These are phyloP conservation scores for Priceomyces castillae DNA, from an alignment of 805 yeast genomes.

Conservation along the genomic window DNA sequence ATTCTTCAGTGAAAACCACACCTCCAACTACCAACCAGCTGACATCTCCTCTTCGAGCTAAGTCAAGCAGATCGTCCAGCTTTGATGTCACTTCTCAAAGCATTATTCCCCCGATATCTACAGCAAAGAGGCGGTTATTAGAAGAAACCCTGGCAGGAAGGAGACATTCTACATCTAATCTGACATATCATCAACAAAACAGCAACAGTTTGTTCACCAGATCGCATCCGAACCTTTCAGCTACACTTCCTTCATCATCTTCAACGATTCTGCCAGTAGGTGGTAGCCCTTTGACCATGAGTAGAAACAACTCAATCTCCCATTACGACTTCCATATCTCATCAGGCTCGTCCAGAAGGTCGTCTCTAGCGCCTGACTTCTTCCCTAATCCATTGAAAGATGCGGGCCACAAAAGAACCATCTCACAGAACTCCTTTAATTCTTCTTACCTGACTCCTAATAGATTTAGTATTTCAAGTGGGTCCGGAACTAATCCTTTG, in stretches of 20 bases:
- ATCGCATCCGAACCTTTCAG: conserved; percentile 21
- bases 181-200: conserved; percentile 11
- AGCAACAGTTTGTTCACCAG: conserved; percentile 5
- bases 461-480: conserved; percentile 22
- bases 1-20: conserved; percentile 3
- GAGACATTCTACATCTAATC: conserved; percentile 27
- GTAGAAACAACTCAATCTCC: conserved; percentile 41
- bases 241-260: conserved; percentile 13
- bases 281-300: conserved; percentile 28
- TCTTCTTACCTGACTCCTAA: conserved; percentile 26
- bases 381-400: conserved; percentile 39
- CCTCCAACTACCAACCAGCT: conserved; percentile 1
- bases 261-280: no score
- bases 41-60: conserved; percentile 7
- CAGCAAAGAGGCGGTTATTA: conserved; percentile 26
- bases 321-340: conserved; percentile 29
- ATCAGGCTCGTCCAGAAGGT: conserved; percentile 36
- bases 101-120: conserved; percentile 18
- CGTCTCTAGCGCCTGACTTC: conserved; percentile 44
- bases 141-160: conserved; percentile 22
- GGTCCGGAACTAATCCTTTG: conserved; percentile 10
- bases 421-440: conserved; percentile 30
- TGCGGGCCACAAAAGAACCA: conserved; percentile 25
- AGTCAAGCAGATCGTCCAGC: conserved; percentile 22
- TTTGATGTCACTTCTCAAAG: conserved; percentile 17